Evolutionary conservation across 768 basidiomycete species (phyloP).

Genomic region (Suillus placidus): DNA sequence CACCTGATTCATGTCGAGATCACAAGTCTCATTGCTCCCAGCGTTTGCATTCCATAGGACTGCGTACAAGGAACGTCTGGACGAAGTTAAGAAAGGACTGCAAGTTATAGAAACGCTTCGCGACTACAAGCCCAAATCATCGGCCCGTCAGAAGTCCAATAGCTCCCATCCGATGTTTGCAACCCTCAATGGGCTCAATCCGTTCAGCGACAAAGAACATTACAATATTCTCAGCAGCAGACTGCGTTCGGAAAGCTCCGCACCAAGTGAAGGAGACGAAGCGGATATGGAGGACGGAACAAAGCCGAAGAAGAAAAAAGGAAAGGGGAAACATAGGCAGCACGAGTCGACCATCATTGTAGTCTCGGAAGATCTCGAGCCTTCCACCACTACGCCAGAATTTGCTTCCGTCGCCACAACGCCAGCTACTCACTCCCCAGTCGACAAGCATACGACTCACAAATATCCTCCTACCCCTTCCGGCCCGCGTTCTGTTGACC

Average conservation of each 20-base stretch:
- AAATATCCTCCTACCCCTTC: constrained; percentile 43
- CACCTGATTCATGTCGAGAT: background rate
- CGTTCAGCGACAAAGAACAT: constrained; percentile 51
- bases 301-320: constrained; percentile 27
- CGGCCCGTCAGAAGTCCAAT: constrained; percentile 27
- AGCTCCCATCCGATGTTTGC: constrained; percentile 48
- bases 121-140: constrained; percentile 55
- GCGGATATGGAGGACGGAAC: constrained; percentile 29
- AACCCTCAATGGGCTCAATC: constrained; percentile 29
- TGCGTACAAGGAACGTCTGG: constrained; percentile 73
- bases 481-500: constrained; percentile 22
- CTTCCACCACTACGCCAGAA: constrained; percentile 12
- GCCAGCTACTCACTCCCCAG: constrained; percentile 9
- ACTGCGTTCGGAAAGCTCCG: constrained; percentile 27
- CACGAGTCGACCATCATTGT: constrained; percentile 8
- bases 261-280: constrained; percentile 32
- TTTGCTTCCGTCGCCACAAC: background rate
- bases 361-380: constrained; percentile 17
- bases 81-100: constrained; percentile 55
- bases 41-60: constrained; percentile 79
- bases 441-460: constrained; percentile 23
- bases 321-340: constrained; percentile 33
- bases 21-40: constrained; percentile 19
- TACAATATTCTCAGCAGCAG: constrained; percentile 39
- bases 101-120: constrained; percentile 68